Conservation (phyloP, 2,329 filamentous ascomycete genomes). For the Microdochium paspali region DNA sequence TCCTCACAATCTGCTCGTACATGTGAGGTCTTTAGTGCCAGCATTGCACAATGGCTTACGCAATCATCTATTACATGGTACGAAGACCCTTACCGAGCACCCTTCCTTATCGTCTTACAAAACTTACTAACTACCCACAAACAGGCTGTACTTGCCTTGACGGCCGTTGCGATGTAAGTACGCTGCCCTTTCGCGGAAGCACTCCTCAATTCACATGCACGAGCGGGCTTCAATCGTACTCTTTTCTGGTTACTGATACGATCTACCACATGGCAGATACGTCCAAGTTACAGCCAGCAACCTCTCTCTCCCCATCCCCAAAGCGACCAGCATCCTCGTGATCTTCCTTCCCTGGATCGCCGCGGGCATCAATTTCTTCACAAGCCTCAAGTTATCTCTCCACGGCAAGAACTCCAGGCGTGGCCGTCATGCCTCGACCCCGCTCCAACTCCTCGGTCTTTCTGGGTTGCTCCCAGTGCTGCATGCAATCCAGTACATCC, state of each 20-base stretch:
- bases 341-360: constrained; percentile 18
- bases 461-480: constrained; percentile 22
- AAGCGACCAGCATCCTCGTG: constrained; percentile 15
- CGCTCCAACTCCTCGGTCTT: constrained; percentile 6
- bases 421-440: neutral
- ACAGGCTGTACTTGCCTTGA: constrained; percentile 1
- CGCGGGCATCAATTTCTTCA: constrained; percentile 14
- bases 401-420: neutral
- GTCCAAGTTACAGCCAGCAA: constrained; percentile 16
- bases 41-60: neutral
- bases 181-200: no score
- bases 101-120: neutral
- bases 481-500: constrained; percentile 31
- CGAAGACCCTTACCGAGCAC: neutral
- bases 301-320: constrained; percentile 17
- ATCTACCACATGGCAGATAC: constrained; percentile 10
- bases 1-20: no score
- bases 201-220: no score
- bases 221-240: no score
- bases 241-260: neutral
- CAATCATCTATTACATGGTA: neutral
- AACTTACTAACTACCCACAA: neutral
- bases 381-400: no score
- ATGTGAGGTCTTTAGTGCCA: no score
- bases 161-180: constrained; percentile 1